Percentiles rank a stretch among this genome's conserved stretches.
These are phyloP conservation scores for Ophiostoma himal-ulmi DNA, from an alignment of 2,329 filamentous ascomycete species.

Conservation along the genomic window DNA sequence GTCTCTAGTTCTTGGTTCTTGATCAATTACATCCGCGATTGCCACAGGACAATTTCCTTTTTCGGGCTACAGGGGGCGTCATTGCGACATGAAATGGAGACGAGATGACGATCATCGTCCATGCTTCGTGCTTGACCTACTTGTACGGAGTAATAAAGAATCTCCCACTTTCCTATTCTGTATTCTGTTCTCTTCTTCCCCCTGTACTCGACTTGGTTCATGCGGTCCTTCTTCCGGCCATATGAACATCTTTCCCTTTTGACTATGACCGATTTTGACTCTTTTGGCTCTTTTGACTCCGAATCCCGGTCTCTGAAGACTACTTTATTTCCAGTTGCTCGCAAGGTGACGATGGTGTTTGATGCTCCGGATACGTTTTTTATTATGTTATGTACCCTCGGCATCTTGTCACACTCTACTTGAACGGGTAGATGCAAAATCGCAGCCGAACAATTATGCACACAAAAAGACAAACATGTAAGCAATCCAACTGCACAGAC, in stretches of 20 bases:
- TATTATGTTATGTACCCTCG: neutral
- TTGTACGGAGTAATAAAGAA: neutral
- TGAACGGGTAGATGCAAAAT: neutral
- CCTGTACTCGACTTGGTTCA: neutral
- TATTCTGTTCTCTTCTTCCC: neutral
- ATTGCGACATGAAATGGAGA: constrained; percentile 8
- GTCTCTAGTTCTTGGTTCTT: neutral
- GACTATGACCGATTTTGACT: neutral
- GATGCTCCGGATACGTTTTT: neutral
- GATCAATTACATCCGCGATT: neutral
- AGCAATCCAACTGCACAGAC: neutral
- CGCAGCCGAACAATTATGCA: neutral
- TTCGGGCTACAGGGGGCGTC: constrained; percentile 1
- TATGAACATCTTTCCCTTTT: neutral
- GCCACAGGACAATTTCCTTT: constrained; percentile 2
- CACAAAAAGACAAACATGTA: neutral
- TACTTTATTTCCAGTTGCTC: neutral
- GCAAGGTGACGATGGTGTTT: neutral
- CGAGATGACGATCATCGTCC: constrained; percentile 8
- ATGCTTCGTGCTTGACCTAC: neutral
- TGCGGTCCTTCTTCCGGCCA: neutral
- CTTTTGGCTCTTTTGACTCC: neutral
- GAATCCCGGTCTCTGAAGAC: neutral
- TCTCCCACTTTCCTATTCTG: constrained; percentile 1
- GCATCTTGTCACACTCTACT: neutral